Percentiles rank a stretch among this genome's conserved stretches.
Conservation (phyloP, 2,329 filamentous ascomycete species). For the Ceratocystis lukuohia region DNA sequence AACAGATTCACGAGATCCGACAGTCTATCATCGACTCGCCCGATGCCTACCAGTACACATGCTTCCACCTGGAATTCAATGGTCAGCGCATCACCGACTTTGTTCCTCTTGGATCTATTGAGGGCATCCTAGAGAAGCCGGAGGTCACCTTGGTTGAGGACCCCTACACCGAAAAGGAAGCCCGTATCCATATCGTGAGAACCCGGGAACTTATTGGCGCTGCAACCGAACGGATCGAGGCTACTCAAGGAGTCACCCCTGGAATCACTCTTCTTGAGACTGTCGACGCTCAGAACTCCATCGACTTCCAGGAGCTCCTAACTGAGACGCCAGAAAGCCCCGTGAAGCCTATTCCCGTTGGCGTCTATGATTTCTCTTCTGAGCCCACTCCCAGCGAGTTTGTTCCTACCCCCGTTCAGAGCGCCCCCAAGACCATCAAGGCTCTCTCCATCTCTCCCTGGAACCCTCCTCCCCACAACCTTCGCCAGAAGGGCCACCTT, state of each 20-base stretch:
- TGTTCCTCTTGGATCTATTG: constrained; percentile 77
- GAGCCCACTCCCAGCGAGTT: constrained; percentile 56
- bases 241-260: constrained; percentile 70
- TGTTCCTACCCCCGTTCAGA: constrained; percentile 51
- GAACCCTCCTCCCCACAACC: constrained; percentile 89
- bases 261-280: constrained; percentile 79
- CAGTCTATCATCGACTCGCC: constrained; percentile 93
- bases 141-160: constrained; percentile 78
- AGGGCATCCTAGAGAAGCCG: constrained; percentile 61
- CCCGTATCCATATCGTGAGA: constrained; percentile 82
- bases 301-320: constrained; percentile 24
- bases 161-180: constrained; percentile 96
- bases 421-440: constrained; percentile 82
- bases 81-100: constrained; percentile 91
- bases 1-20: constrained; percentile 93
- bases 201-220: constrained; percentile 88
- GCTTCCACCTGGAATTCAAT: constrained; percentile 91
- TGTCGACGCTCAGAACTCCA: constrained; percentile 36
- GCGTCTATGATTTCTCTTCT: constrained; percentile 64
- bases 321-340: constrained; percentile 1
- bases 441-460: constrained; percentile 76
- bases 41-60: constrained; percentile 89
- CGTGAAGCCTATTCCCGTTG: constrained; percentile 29
- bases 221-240: constrained; percentile 75
- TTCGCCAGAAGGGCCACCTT: constrained; percentile 82